Evolutionary conservation across 345 rosid species (phyloP).

Genomic region (Erysimum cheiranthoides): DNA sequence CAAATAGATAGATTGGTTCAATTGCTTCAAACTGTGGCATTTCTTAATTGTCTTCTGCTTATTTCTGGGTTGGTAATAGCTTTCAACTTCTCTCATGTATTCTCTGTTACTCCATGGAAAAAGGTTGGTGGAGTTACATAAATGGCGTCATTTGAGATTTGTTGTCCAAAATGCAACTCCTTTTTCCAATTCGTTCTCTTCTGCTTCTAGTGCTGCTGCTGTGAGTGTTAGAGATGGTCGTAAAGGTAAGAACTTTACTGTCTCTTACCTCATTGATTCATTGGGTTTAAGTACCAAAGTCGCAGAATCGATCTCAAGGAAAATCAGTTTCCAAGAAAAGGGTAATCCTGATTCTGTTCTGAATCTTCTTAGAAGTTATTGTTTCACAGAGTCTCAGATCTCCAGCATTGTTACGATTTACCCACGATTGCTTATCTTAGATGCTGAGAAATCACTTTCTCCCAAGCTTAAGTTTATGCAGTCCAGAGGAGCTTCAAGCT

Average conservation of each 20-base stretch:
- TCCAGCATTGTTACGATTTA: background rate
- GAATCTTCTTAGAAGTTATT: conserved; percentile 33
- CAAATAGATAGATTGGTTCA: background rate
- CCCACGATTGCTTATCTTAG: conserved; percentile 30
- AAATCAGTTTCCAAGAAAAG: background rate
- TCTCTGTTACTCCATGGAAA: conserved; percentile 27
- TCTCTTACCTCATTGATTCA: conserved; percentile 29
- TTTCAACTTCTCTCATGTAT: conserved; percentile 31
- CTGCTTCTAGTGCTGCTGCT: background rate
- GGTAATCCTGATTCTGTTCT: conserved; percentile 22
- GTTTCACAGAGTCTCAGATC: conserved; percentile 39
- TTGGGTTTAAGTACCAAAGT: conserved; percentile 25
- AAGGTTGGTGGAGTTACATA: conserved; percentile 11
- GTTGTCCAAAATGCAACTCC: background rate
- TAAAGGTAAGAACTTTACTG: conserved; percentile 17
- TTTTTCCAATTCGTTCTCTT: conserved; percentile 3
- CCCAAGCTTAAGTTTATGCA: conserved; percentile 44
- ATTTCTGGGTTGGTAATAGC: background rate
- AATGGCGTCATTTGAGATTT: background rate
- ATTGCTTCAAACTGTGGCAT: background rate
- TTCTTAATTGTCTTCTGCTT: background rate
- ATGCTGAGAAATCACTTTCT: conserved; percentile 23
- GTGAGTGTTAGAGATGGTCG: background rate
- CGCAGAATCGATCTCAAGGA: conserved; percentile 25
- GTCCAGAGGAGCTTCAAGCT: conserved; percentile 41